Evolutionary conservation across 2,329 filamentous ascomycete genomes (phyloP).

Genomic region (Karstenula rhodostoma): DNA sequence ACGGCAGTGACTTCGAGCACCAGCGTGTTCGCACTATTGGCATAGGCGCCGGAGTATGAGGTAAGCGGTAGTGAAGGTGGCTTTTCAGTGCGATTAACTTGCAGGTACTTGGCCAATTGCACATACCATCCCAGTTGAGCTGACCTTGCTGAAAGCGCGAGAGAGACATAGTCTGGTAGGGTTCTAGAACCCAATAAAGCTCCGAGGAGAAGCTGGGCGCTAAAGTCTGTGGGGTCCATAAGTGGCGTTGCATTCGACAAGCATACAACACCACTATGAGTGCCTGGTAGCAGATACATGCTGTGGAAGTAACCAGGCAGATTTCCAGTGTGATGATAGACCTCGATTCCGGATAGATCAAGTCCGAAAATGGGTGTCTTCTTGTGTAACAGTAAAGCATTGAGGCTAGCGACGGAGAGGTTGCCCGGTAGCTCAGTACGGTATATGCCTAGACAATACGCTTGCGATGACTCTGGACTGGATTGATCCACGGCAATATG

Average conservation of each 20-base stretch:
- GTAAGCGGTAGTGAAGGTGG: conserved; percentile 12
- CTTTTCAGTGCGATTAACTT: conserved; percentile 3
- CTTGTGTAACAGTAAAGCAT: conserved; percentile 5
- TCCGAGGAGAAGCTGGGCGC: conserved; percentile 19
- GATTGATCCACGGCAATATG: conserved; percentile 11
- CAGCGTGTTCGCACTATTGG: background rate
- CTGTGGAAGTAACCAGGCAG: conserved; percentile 10
- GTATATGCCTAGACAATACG: conserved; percentile 26
- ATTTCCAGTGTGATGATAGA: conserved; percentile 20
- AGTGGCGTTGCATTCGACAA: conserved; percentile 23
- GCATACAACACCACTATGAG: conserved; percentile 22
- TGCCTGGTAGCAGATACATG: conserved; percentile 20
- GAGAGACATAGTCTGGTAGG: background rate
- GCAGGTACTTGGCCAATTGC: background rate
- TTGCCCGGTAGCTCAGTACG: conserved; percentile 21
- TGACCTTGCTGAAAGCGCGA: background rate
- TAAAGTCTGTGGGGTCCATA: conserved; percentile 23
- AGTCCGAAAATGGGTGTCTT: conserved; percentile 12
- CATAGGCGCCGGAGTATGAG: conserved; percentile 17
- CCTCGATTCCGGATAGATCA: background rate
- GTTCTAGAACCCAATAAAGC: conserved; percentile 13
- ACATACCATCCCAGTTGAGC: conserved; percentile 8
- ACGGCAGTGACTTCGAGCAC: background rate
- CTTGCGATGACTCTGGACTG: background rate
- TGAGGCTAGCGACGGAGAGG: conserved; percentile 20